Conservation (phyloP, 352 stramenopile genomes). For the Globisporangium spiculum region DNA sequence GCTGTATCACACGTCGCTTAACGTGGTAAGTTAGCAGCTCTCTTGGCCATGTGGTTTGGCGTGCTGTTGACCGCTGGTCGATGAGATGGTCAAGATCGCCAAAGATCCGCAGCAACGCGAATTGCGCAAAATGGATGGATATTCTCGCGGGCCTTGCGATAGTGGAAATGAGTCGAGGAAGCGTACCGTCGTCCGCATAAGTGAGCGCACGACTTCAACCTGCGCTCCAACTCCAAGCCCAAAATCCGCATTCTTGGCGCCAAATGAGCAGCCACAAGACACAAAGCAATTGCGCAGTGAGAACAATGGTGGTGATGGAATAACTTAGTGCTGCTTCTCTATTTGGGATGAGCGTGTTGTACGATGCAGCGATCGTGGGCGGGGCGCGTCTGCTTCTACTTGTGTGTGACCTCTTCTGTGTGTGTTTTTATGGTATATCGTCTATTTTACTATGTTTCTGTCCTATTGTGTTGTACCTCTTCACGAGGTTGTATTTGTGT, state of each 20-base stretch:
- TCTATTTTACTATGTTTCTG: conserved; percentile 13
- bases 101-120: not conserved
- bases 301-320: not conserved
- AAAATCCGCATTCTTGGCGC: not conserved
- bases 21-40: too few relatives aligned
- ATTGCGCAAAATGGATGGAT: not conserved
- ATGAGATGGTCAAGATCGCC: not conserved
- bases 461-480: conserved; percentile 8
- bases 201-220: not conserved
- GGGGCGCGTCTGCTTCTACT: not conserved
- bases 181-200: not conserved
- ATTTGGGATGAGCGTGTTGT: conserved; percentile 1
- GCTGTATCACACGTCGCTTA: too few relatives aligned
- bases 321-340: conserved; percentile 7
- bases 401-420: not conserved
- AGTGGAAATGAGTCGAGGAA: not conserved
- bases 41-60: too few relatives aligned
- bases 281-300: not conserved
- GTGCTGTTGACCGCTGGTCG: too few relatives aligned
- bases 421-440: conserved; percentile 9
- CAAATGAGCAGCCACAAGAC: not conserved
- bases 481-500: not conserved
- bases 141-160: too few relatives aligned
- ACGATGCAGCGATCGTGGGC: conserved; percentile 4
- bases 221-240: not conserved